These are phyloP conservation scores for Cercospora sesami DNA, from an alignment of 2,329 filamentous ascomycete genomes.

Conservation along the genomic window DNA sequence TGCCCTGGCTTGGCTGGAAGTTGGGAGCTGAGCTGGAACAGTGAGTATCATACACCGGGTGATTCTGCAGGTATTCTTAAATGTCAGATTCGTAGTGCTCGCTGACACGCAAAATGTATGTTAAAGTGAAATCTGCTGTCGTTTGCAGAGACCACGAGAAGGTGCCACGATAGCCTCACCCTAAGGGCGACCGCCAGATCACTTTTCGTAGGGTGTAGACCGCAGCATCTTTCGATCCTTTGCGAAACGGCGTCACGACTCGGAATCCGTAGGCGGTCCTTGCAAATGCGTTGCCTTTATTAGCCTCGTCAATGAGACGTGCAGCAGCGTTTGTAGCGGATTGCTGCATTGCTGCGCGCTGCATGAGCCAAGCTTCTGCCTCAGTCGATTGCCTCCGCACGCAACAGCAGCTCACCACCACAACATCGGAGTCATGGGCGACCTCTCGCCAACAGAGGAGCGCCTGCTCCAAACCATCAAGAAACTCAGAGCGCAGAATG, in stretches of 20 bases:
- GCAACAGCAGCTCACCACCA: neutral
- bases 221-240: neutral
- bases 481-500: neutral
- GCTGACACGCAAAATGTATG: neutral
- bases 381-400: neutral
- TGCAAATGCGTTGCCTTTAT: neutral
- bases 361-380: neutral
- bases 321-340: neutral
- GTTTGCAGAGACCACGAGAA: neutral
- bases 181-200: neutral
- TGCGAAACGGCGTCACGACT: neutral
- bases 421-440: neutral
- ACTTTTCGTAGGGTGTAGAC: neutral
- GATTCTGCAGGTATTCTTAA: too few relatives aligned
- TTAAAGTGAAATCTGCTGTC: neutral
- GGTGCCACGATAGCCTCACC: neutral
- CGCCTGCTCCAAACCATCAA: conserved; percentile 4
- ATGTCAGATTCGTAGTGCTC: too few relatives aligned
- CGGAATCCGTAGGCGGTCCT: neutral
- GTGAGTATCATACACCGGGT: neutral
- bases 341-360: neutral
- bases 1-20: neutral
- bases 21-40: neutral
- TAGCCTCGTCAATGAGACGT: neutral
- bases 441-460: neutral